Evolutionary conservation across 345 rosid genomes (phyloP).

Genomic region (Melaleuca alternifolia): DNA sequence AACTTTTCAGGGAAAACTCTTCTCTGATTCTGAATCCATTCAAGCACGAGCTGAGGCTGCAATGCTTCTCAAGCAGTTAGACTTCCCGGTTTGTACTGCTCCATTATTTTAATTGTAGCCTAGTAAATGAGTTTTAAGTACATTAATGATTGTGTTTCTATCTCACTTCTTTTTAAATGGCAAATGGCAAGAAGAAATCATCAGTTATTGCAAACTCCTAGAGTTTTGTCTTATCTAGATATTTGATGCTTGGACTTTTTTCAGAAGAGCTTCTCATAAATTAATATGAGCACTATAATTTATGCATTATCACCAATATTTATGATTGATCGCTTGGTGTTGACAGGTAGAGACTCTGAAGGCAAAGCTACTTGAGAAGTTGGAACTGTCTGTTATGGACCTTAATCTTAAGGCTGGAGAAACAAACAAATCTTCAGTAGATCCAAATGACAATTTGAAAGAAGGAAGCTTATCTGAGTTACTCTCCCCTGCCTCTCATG

Average conservation of each 20-base stretch:
- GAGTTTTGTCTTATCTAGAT: neutral
- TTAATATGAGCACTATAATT: neutral
- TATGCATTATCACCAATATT: neutral
- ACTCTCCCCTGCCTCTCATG: slow-evolving; percentile 28
- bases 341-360: slow-evolving; percentile 76
- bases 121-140: neutral
- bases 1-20: slow-evolving; percentile 55
- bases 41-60: slow-evolving; percentile 98
- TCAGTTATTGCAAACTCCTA: neutral
- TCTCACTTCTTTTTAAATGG: neutral
- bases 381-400: slow-evolving; percentile 76
- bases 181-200: neutral
- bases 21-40: slow-evolving; percentile 89
- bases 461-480: slow-evolving; percentile 23
- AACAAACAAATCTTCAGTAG: slow-evolving; percentile 18
- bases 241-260: neutral
- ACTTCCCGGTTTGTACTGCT: slow-evolving; percentile 74
- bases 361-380: slow-evolving; percentile 78
- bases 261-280: neutral
- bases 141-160: neutral
- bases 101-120: slow-evolving; percentile 1
- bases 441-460: slow-evolving; percentile 30
- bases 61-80: slow-evolving; percentile 84
- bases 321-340: neutral
- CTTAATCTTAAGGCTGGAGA: slow-evolving; percentile 53